Conservation (phyloP, 805 yeast species). For the Yamadazyma olivae region DNA sequence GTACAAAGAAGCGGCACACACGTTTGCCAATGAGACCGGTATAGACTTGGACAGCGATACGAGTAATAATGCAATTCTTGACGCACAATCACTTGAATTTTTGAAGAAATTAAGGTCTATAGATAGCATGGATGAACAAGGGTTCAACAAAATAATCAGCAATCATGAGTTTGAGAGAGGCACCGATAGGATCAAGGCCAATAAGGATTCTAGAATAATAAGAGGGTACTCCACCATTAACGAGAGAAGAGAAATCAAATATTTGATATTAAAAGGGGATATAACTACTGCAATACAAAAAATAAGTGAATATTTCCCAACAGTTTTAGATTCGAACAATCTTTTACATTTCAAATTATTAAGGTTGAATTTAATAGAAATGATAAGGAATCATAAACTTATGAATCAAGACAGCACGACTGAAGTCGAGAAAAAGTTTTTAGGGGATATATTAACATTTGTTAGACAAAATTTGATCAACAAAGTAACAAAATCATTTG, state of each 20-base stretch:
- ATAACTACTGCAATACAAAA: conserved; percentile 56
- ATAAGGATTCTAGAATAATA: conserved; percentile 12
- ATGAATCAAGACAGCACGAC: conserved; percentile 10
- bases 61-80: conserved; percentile 1
- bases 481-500: conserved; percentile 55
- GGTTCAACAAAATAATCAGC: conserved; percentile 1
- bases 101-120: conserved; percentile 1
- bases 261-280: conserved; percentile 54
- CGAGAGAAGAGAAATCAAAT: conserved; percentile 52
- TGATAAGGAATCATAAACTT: conserved; percentile 56
- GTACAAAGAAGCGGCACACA: conserved; percentile 61
- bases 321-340: conserved; percentile 59
- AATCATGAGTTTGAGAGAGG: neutral
- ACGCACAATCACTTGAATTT: conserved; percentile 7
- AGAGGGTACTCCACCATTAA: conserved; percentile 50
- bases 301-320: conserved; percentile 61
- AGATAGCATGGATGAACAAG: conserved; percentile 2
- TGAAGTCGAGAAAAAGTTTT: conserved; percentile 42
- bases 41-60: conserved; percentile 16
- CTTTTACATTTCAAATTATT: conserved; percentile 69
- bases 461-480: conserved; percentile 60
- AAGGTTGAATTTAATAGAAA: conserved; percentile 73
- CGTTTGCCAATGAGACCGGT: conserved; percentile 58
- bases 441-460: conserved; percentile 52
- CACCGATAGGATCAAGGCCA: neutral